Base-by-base conservation (phyloP, 306 rosid species). In the Elaeagnus macrophylla region DNA sequence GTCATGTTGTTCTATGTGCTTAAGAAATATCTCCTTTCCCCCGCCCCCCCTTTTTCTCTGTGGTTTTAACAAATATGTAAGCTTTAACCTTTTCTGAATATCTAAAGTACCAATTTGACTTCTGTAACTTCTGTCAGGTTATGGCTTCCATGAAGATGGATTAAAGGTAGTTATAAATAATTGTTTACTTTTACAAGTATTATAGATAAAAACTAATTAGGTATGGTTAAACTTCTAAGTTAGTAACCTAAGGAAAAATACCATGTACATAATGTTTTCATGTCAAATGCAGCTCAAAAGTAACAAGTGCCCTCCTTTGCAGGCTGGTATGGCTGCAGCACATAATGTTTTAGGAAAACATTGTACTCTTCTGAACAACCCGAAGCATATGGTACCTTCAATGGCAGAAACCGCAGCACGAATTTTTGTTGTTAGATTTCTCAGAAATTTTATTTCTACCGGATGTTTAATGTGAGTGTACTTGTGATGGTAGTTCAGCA, bases 71-170 rank as follows among this genome's bases (percentile, higher is more conserved):
- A 16, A 42, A 44, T 50, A 36, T 39, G 41, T 47, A 10, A 9
- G 6, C 54, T 62, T 59, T 18, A 37, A 16, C n/a, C 42, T 39
- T 62, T 20, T 53, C 67, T 59, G 39, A 74, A 19, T 40, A 7
- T 54, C 39, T 49, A 20, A 20, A 25, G 32, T 25, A 25, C 32
- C 32, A 25, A 25, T 25, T 25, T 25, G 4, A 25, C 2, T 11
- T 35, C 14, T 47, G 16, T 74, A 25, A 32, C 37, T 25, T 59
- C 64, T 54, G 67, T 72, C 89, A 90, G 95, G 95, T 67, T 83
- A 83, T 76, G 97, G 97, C 43, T 90, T 90, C 75, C 97, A 86
- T 57, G 97, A 90, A 70, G 97, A 86, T 77, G 95, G 97, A 70
- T 51, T 90, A 37, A 86, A 90, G 97, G 95, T 86, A 53, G 44